phyloP scores from a whole-genome alignment of 805 yeast species.

The Metschnikowia orientalis region DNA sequence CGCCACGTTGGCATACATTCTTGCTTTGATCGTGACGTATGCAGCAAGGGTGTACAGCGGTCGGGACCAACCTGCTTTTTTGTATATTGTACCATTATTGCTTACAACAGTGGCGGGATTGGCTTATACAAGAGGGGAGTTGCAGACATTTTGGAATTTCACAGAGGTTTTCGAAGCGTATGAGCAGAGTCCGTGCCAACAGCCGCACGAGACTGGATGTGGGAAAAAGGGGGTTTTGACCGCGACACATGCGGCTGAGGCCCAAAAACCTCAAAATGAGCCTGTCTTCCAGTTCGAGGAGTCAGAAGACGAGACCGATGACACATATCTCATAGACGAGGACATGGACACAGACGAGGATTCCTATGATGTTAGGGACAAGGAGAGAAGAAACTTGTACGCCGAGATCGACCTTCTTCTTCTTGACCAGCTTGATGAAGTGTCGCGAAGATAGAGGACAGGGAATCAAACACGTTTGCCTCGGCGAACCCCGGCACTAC shows the following conservation, averaged over 20 bases:
- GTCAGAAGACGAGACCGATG: conserved; percentile 12
- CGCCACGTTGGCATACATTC: conserved; percentile 44
- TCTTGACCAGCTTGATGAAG: too few species aligned
- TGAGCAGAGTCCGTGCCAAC: too few species aligned
- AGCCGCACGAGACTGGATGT: too few species aligned
- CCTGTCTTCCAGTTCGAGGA: conserved; percentile 7
- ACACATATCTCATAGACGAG: conserved; percentile 6
- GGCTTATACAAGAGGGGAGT: conserved; percentile 41
- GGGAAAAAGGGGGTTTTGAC: too few species aligned
- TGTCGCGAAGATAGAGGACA: too few species aligned
- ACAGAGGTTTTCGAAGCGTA: too few species aligned
- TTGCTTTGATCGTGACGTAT: conserved; percentile 45
- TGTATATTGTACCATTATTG: conserved; percentile 55
- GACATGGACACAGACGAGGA: conserved; percentile 15
- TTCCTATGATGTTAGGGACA: background rate
- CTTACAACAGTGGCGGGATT: conserved; percentile 27
- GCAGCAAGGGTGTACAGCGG: conserved; percentile 33
- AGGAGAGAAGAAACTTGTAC: too few species aligned
- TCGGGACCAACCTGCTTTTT: conserved; percentile 62
- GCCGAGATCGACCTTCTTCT: conserved; percentile 4
- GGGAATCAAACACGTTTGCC: too few species aligned
- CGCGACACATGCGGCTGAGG: conserved; percentile 1
- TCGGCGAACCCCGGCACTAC: too few species aligned
- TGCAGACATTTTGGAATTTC: conserved; percentile 36
- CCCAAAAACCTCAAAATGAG: background rate